Percentiles rank a stretch among this genome's conserved stretches.
These are phyloP conservation scores for Candida suzukii DNA, from an alignment of 805 yeast genomes.

Conservation along the genomic window DNA sequence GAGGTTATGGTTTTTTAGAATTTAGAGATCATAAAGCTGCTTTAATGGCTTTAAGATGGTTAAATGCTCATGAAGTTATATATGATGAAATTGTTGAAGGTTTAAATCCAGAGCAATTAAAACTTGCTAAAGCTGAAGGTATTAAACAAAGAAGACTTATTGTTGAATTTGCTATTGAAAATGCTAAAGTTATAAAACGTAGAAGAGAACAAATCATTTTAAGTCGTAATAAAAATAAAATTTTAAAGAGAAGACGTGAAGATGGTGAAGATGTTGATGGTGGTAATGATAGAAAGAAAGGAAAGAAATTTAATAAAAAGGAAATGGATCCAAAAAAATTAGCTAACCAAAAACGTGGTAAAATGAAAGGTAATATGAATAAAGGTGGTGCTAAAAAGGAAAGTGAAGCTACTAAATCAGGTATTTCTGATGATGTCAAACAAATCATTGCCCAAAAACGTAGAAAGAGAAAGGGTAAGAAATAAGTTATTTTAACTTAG, in stretches of 20 bases:
- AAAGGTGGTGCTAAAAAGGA: conserved; percentile 13
- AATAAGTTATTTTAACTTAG: conserved; percentile 8
- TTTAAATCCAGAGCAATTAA: conserved; percentile 60
- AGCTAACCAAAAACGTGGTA: conserved; percentile 7
- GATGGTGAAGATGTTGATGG: conserved; percentile 10
- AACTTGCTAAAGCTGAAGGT: conserved; percentile 46
- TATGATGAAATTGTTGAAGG: conserved; percentile 64
- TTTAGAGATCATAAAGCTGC: conserved; percentile 89
- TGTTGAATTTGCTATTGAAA: conserved; percentile 94
- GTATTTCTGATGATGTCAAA: conserved; percentile 47
- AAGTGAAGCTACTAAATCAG: conserved; percentile 14
- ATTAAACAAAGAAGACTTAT: conserved; percentile 66
- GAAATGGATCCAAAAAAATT: conserved; percentile 2
- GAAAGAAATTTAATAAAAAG: conserved; percentile 19
- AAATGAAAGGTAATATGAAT: conserved; percentile 12
- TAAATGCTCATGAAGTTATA: conserved; percentile 86
- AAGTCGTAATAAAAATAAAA: conserved; percentile 28
- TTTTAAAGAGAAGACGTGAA: conserved; percentile 18
- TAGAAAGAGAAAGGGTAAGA: conserved; percentile 47
- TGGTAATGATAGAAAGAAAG: conserved; percentile 14
- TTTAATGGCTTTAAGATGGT: conserved; percentile 93
- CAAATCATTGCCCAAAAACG: conserved; percentile 64
- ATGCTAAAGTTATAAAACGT: conserved; percentile 88
- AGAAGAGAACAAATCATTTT: conserved; percentile 59
- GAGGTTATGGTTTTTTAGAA: conserved; percentile 96